Evolutionary conservation across 257 asterid genomes (phyloP), one percentile per base, ranked within the genome.

Genomic region (Penstemon eatonii): DNA sequence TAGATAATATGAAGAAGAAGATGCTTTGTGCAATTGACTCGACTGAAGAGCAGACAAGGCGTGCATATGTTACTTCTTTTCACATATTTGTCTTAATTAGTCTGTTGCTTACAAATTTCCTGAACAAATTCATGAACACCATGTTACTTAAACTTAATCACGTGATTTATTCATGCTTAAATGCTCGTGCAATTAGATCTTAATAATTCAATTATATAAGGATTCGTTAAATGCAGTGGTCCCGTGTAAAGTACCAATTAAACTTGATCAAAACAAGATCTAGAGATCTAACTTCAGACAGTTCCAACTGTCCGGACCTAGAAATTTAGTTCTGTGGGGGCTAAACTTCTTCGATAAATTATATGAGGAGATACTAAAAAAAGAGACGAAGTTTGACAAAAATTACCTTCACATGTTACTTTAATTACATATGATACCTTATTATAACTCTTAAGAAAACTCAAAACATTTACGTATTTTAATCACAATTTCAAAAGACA

Each of bases 61-160:
- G 10, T 5, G 68, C 53, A 25, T 11, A 5, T 47, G 6, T 47
- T 11, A 37, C 13, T 63, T 6, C 19, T 47, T 18, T 8, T 13
- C 7, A 15, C 10, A 40, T n/a, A 60, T n/a, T 60, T 3, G 13
- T 3, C 10, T 55, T 15, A 15, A 15, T 9, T 46, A 53, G 0
- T 53, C 25, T 19, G 9, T 8, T 37, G 13, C 63, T 58, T 58
- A 58, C 4, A n/a, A 10, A 38, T 8, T 36, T 33, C 54, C 9
- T 38, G 66, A 10, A 57, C 65, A 7, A 47, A 40, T 11, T 70
- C 68, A 60, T 61, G n/a, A 37, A 12, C 46, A 56, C 57, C 38
- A 45, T 44, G 45, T 55, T 15, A 45, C 60, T 63, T 63, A 15
- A 7, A 45, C 60, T 63, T 63, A 15, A 7, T 57, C 72, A 72